phyloP scores from a whole-genome alignment of 1,139 yeast genomes.

The Candida labiduridarum region DNA sequence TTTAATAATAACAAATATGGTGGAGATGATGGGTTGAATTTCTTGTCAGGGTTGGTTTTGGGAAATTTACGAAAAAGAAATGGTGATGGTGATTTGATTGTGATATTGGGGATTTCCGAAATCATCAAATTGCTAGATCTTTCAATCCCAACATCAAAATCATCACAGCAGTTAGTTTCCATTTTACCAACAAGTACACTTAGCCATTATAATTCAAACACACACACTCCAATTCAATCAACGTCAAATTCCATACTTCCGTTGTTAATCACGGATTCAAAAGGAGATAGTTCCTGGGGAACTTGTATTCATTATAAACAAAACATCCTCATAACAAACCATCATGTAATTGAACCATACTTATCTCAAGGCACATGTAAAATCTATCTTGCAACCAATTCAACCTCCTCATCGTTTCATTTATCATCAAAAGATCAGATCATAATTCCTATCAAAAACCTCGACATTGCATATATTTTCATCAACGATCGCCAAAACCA shows the following conservation, averaged over 20 bases:
- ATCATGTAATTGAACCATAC: slow-evolving; percentile 36
- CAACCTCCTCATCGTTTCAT: slow-evolving; percentile 7
- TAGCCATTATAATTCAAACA: too few species aligned
- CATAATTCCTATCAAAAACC: slow-evolving; percentile 7
- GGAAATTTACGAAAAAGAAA: slow-evolving; percentile 52
- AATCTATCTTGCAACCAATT: slow-evolving; percentile 1
- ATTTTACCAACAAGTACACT: not conserved
- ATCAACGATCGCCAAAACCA: slow-evolving; percentile 13
- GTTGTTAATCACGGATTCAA: slow-evolving; percentile 7
- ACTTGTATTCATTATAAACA: slow-evolving; percentile 32
- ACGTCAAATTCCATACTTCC: slow-evolving; percentile 8
- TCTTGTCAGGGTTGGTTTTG: slow-evolving; percentile 52
- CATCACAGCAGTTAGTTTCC: not conserved
- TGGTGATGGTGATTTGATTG: slow-evolving; percentile 64
- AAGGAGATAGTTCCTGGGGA: slow-evolving; percentile 32
- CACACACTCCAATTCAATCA: not conserved
- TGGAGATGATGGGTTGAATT: not conserved
- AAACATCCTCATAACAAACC: slow-evolving; percentile 35
- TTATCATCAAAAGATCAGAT: slow-evolving; percentile 17
- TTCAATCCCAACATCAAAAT: not conserved
- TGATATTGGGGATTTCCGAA: slow-evolving; percentile 52
- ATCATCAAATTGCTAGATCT: slow-evolving; percentile 14
- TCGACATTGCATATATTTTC: slow-evolving; percentile 9
- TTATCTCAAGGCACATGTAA: slow-evolving; percentile 6
- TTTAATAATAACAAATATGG: slow-evolving; percentile 10